phyloP scores from a whole-genome alignment of 1,284 basidiomycete genomes.

The Leccinum griseonigrum region DNA sequence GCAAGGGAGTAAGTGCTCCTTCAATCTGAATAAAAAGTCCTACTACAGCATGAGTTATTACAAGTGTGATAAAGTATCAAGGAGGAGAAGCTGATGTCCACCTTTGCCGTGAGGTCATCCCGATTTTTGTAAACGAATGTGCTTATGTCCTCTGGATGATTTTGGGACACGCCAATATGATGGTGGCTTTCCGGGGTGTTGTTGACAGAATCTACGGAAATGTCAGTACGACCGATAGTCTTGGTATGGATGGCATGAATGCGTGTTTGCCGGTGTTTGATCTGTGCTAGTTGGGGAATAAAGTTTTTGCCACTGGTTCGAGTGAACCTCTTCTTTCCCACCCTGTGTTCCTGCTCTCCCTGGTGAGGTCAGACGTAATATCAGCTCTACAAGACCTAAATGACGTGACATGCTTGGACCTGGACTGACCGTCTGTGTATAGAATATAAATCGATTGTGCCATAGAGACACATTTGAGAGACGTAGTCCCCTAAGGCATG shows the following conservation, averaged over 20 bases:
- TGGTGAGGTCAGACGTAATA: background rate
- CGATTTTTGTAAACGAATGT: background rate
- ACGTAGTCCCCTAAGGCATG: background rate
- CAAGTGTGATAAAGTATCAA: background rate
- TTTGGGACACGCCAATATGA: background rate
- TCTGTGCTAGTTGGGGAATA: background rate
- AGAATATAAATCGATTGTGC: background rate
- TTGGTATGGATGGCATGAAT: background rate
- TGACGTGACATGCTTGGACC: background rate
- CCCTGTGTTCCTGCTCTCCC: background rate
- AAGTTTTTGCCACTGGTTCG: background rate
- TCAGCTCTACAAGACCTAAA: background rate
- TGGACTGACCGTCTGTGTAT: background rate
- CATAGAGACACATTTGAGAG: background rate
- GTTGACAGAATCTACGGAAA: background rate
- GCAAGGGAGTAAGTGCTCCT: background rate
- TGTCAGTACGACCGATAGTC: no score
- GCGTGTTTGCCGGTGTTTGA: background rate
- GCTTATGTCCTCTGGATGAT: background rate
- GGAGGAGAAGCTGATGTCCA: background rate
- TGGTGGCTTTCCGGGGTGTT: background rate
- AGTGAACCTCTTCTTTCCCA: background rate
- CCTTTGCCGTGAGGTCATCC: background rate
- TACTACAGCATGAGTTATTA: background rate
- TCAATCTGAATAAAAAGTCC: background rate